Evolutionary conservation across 208 protist genomes (phyloP).

Genomic region (Crithidia acanthocephali): DNA sequence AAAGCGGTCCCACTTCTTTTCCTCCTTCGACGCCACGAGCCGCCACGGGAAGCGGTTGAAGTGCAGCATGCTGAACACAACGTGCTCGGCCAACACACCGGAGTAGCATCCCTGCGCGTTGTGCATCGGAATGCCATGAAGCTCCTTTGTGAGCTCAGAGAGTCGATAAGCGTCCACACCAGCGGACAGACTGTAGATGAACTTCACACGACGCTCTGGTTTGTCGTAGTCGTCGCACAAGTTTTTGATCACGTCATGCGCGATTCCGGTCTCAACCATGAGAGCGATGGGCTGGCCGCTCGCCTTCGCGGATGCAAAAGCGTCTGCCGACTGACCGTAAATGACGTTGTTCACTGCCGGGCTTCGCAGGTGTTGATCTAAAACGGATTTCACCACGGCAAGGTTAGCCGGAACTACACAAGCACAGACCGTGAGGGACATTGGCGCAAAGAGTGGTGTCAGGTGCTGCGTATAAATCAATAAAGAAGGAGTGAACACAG

Average conservation of each 20-base stretch:
- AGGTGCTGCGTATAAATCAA: no score
- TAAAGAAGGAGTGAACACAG: no score
- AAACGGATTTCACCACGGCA: slow-evolving; percentile 13
- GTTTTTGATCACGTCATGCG: slow-evolving; percentile 55
- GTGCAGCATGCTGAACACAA: slow-evolving; percentile 80
- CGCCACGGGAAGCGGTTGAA: slow-evolving; percentile 86
- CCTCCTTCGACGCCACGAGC: slow-evolving; percentile 44
- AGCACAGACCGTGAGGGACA: slow-evolving; percentile 43
- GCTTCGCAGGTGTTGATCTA: slow-evolving; percentile 14
- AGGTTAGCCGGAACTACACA: slow-evolving; percentile 17
- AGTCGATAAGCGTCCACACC: slow-evolving; percentile 76
- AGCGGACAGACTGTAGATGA: slow-evolving; percentile 77
- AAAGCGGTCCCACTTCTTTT: slow-evolving; percentile 83
- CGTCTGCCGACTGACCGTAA: slow-evolving; percentile 26
- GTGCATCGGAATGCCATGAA: slow-evolving; percentile 62
- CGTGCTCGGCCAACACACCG: slow-evolving; percentile 77
- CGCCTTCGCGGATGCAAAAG: slow-evolving; percentile 42
- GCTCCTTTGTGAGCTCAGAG: slow-evolving; percentile 41
- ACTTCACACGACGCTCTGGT: slow-evolving; percentile 58
- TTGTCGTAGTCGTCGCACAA: slow-evolving; percentile 68
- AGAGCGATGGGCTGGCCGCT: slow-evolving; percentile 27
- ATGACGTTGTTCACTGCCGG: slow-evolving; percentile 33
- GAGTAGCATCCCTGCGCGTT: slow-evolving; percentile 78
- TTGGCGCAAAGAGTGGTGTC: background rate
- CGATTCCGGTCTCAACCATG: slow-evolving; percentile 11